Base-by-base conservation (phyloP, 495 filamentous ascomycete genomes). In the Penicillium desertorum region DNA sequence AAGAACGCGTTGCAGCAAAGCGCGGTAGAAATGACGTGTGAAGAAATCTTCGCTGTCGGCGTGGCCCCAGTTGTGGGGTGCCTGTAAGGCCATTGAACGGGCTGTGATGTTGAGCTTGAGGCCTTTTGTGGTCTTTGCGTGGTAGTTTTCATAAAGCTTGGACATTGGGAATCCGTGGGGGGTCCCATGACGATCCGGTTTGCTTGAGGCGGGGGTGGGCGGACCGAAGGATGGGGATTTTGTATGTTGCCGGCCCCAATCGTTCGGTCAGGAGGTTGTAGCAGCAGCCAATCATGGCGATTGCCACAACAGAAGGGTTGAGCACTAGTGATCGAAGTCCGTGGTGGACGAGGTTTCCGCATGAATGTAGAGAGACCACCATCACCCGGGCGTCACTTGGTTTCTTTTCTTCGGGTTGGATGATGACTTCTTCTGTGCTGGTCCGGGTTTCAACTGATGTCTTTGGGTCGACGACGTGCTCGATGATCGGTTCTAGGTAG, bases 251-350 rank as follows among this genome's bases (percentile, higher is more conserved):
- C 30, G 90, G 90, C 2, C 90, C 88, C 20, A 96, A 81, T 50
- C 91, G 85, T 67, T 97, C 94, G 3, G 92, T 96, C 54, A 97
- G 71, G 19, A 97, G 86, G 58, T 98, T 98, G 78, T 98, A 97
- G 76, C 94, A 98, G 76, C 94, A 98, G 36, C 94, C 94, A 42
- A 98, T 89, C 68, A 98, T 89, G 36, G 94, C 94, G 45, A 98
- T 87, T 14, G 90, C 91, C 17, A 86, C 82, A 50, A 98, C 90
- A 27, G 83, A 79, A 2, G 91, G 88, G 64, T 96, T 97, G 36
- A 91, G 66, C 14, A 89, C 71, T 43, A 98, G 79, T 4, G 94
- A 94, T 6, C 89, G 87, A 42, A 98, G 85, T 2, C 89, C 94
- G 65, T 96, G 92, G 64, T 98, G 94, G n/a, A 93, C 83, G 14